Evolutionary conservation across 2,329 filamentous ascomycete genomes (phyloP).

Genomic region (Diaporthe vaccinii): DNA sequence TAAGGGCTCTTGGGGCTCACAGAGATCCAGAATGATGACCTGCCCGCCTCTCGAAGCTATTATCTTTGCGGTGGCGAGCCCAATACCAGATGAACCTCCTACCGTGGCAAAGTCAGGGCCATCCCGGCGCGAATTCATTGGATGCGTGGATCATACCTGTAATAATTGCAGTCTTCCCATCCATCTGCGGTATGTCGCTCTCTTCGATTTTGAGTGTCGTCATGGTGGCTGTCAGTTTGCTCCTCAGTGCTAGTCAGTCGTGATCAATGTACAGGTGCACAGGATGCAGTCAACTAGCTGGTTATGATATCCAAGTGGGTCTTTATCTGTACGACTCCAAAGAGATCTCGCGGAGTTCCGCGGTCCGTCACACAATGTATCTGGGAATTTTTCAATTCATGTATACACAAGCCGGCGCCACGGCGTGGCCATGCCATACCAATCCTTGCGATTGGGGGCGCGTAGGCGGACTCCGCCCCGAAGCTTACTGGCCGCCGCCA

Average conservation of each 20-base stretch:
- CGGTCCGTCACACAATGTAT: not conserved
- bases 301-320: not conserved
- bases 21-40: slow-evolving; percentile 41
- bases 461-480: not conserved
- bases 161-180: slow-evolving; percentile 39
- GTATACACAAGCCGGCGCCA: not conserved
- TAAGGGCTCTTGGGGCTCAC: not conserved
- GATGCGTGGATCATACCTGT: slow-evolving; percentile 28
- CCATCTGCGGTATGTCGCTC: slow-evolving; percentile 43
- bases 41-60: slow-evolving; percentile 47
- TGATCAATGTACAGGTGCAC: not conserved
- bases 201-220: slow-evolving; percentile 43
- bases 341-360: not conserved
- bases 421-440: not conserved
- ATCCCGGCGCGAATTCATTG: not conserved
- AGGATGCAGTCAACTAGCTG: not conserved
- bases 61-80: slow-evolving; percentile 49
- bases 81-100: slow-evolving; percentile 52
- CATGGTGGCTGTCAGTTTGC: slow-evolving; percentile 35
- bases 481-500: not conserved
- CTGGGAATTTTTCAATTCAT: slow-evolving; percentile 8
- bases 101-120: slow-evolving; percentile 3
- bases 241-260: not conserved
- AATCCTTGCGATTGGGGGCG: not conserved
- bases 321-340: not conserved